Conservation (phyloP, 2,329 filamentous ascomycete genomes). For the Phaeosphaeriaceae sp. region DNA sequence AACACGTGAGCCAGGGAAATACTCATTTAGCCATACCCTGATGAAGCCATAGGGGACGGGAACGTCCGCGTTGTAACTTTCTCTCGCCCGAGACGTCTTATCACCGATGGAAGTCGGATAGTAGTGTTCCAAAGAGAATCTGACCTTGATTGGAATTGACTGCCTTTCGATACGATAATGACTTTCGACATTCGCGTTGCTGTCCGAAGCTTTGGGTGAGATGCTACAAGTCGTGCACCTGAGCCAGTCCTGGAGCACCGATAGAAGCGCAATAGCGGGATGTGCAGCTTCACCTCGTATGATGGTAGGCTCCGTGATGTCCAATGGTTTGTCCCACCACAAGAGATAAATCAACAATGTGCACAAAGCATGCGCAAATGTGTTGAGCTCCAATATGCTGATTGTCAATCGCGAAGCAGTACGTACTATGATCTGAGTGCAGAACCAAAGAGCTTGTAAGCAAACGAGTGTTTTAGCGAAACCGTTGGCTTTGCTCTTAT, state of each 20-base stretch:
- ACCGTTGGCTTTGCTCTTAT: slow-evolving; percentile 19
- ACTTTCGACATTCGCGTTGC: neutral
- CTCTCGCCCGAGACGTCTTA: too few relatives aligned
- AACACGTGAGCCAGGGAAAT: neutral
- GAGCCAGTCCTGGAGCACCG: neutral
- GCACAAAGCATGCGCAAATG: slow-evolving; percentile 58
- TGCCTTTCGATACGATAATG: neutral
- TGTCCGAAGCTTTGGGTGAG: neutral
- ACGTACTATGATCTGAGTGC: slow-evolving; percentile 24
- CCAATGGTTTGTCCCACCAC: slow-evolving; percentile 38
- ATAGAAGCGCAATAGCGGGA: neutral
- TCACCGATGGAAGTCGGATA: too few relatives aligned
- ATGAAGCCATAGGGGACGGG: neutral
- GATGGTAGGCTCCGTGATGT: slow-evolving; percentile 15
- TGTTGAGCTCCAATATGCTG: slow-evolving; percentile 66
- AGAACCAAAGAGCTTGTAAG: slow-evolving; percentile 34
- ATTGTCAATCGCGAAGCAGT: slow-evolving; percentile 18
- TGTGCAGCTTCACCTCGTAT: neutral
- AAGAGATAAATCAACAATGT: slow-evolving; percentile 32
- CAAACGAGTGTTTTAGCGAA: slow-evolving; percentile 23
- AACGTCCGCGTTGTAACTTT: neutral
- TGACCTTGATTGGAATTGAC: neutral
- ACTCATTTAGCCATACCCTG: neutral
- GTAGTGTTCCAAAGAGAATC: too few relatives aligned
- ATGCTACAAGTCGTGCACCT: neutral